Conservation (phyloP, 1,284 basidiomycete genomes). For the Apiotrichum brassicae region DNA sequence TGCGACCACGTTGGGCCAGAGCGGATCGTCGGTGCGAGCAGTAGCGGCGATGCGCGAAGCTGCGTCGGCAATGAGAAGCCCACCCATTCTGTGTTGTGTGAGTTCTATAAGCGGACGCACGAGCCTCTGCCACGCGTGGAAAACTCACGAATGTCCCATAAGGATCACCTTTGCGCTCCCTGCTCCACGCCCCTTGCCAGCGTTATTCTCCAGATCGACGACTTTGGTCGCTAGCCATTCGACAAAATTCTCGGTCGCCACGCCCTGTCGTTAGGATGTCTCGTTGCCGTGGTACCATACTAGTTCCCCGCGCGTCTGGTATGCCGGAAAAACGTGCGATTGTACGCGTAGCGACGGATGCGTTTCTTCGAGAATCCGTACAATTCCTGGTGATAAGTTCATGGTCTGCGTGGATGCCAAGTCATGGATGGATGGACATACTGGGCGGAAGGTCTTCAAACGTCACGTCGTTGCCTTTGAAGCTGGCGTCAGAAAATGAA, state of each 20-base stretch:
- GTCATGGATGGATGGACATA: conserved; percentile 8
- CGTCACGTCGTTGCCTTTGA: conserved; percentile 48
- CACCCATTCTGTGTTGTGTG: conserved; percentile 65
- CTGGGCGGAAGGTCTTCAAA: conserved; percentile 47
- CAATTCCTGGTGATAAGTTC: conserved; percentile 53
- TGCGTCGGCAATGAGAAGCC: conserved; percentile 77
- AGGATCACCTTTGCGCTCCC: conserved; percentile 75
- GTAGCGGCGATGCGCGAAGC: conserved; percentile 61
- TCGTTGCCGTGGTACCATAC: conserved; percentile 50
- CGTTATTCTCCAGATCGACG: conserved; percentile 67
- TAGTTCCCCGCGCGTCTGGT: conserved; percentile 85
- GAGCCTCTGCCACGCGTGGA: background rate
- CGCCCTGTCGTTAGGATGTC: conserved; percentile 51
- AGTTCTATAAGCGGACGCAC: background rate
- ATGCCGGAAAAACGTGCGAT: conserved; percentile 76
- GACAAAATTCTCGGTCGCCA: conserved; percentile 72
- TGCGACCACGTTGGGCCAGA: conserved; percentile 44
- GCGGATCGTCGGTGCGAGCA: conserved; percentile 30
- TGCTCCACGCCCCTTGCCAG: conserved; percentile 59
- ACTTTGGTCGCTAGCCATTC: conserved; percentile 81
- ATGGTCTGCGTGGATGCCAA: conserved; percentile 2
- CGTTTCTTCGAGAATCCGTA: conserved; percentile 59
- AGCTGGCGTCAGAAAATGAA: conserved; percentile 23
- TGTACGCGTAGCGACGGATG: conserved; percentile 55
- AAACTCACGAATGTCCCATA: conserved; percentile 81